Base-by-base conservation (phyloP, 1,284 basidiomycete genomes). In the Trametes sp. region DNA sequence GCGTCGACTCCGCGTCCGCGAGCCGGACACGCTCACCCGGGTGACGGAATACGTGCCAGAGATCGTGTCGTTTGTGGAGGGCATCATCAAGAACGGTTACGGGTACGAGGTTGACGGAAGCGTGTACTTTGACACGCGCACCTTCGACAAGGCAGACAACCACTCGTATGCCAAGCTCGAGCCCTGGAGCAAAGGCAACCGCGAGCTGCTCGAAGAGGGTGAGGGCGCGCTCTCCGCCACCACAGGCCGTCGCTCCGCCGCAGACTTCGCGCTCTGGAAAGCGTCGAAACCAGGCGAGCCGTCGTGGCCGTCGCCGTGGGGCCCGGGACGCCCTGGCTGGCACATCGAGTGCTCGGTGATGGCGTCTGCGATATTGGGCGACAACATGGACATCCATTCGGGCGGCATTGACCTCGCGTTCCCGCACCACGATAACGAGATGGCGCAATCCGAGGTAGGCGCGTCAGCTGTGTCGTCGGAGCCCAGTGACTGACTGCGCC, bases 331-430 rank as follows among this genome's bases (percentile, higher is more conserved):
- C 59, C 98, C 98, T 1, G 98, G 98, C 11, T 99, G 98, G 98
- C 98, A 99, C 76, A 99, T 99, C 62, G 98, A 99, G 77, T 99
- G 98, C 81, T 97, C 95, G 11, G 98, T 98, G 49, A 99, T 99
- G 98, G 97, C 96, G 16, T 94, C 89, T 62, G 96, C 92, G 41
- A 84, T 99, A 53, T 84, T 99, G 50, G 98, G 98, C 9, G 86
- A 92, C 61, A 90, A 89, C 62, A 96, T 99, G 88, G 98, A 99
- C 77, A 96, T 99, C 67, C 98, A 99, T 76, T 98, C 95, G 7
- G 98, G 98, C 51, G 98, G 98, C 14, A 89, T 96, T 53, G 98
- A 99, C 77, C 84, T 99, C 63, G 94, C 95, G 54, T 99, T 99
- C 81, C 98, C 98, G 4, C 98, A 99, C 80, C 98, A 99, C 75